Evolutionary conservation across 768 basidiomycete species (phyloP).

Genomic region (Hygrophorus russula): DNA sequence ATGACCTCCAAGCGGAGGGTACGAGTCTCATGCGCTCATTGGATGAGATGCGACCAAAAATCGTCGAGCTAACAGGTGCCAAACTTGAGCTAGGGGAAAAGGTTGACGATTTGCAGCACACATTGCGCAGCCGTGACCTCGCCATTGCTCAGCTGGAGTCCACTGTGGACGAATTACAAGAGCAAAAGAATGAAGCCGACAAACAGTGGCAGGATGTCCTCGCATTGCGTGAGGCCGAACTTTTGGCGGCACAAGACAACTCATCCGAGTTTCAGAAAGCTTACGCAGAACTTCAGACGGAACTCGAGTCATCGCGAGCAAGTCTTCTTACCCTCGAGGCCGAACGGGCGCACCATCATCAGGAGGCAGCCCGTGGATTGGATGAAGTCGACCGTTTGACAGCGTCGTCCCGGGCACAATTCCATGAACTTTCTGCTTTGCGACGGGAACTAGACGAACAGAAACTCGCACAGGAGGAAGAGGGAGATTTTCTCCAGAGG

Average conservation of each 20-base stretch:
- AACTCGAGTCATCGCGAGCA: slow-evolving; percentile 42
- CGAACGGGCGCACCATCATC: slow-evolving; percentile 50
- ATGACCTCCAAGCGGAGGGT: slow-evolving; percentile 68
- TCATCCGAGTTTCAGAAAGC: slow-evolving; percentile 51
- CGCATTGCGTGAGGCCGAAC: slow-evolving; percentile 41
- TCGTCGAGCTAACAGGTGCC: slow-evolving; percentile 66
- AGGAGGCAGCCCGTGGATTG: slow-evolving; percentile 40
- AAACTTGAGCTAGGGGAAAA: slow-evolving; percentile 63
- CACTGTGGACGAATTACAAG: slow-evolving; percentile 41
- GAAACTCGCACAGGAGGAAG: slow-evolving; percentile 39
- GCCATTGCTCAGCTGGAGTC: slow-evolving; percentile 53
- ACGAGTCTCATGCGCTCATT: slow-evolving; percentile 69
- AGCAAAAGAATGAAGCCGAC: slow-evolving; percentile 36
- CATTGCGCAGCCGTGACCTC: slow-evolving; percentile 42
- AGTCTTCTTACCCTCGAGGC: slow-evolving; percentile 50
- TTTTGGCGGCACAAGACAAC: slow-evolving; percentile 32
- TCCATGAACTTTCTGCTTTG: slow-evolving; percentile 41
- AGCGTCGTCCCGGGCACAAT: slow-evolving; percentile 30
- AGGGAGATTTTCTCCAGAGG: slow-evolving; percentile 47
- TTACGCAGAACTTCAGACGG: slow-evolving; percentile 49
- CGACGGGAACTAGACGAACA: slow-evolving; percentile 42
- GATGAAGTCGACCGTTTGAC: slow-evolving; percentile 50
- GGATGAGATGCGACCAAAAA: slow-evolving; percentile 79
- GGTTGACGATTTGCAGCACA: slow-evolving; percentile 42
- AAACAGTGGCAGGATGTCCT: slow-evolving; percentile 33